Percentiles rank a stretch among this genome's conserved stretches.
phyloP scores from a whole-genome alignment of 768 basidiomycete genomes.

The Phlebiopsis flavidoalba region DNA sequence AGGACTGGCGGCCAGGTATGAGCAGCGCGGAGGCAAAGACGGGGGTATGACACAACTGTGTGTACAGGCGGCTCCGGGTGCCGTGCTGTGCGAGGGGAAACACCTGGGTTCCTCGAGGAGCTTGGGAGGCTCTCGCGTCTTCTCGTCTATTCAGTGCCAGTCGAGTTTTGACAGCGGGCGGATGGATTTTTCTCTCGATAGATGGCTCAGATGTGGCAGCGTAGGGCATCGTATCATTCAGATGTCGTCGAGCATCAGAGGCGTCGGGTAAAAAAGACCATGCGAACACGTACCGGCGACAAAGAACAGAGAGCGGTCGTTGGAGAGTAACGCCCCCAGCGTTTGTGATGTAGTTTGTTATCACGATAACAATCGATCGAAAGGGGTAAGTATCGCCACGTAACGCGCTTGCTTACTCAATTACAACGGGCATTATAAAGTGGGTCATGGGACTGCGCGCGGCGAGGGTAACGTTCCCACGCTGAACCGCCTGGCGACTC shows the following conservation, averaged over 20 bases:
- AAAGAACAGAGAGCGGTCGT: not conserved
- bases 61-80: not conserved
- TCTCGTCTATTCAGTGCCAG: not conserved
- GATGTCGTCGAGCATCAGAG: not conserved
- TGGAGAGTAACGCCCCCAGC: not conserved
- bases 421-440: conserved; percentile 1
- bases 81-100: not conserved
- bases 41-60: not conserved
- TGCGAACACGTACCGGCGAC: not conserved
- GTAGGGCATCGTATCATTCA: not conserved
- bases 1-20: not conserved
- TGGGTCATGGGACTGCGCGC: conserved; percentile 11
- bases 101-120: not conserved
- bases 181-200: not conserved
- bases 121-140: not conserved
- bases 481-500: conserved; percentile 21
- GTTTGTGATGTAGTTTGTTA: not conserved
- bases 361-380: not conserved
- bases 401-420: not conserved
- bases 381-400: not conserved
- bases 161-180: not conserved
- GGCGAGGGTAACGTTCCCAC: conserved; percentile 19
- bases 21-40: not conserved
- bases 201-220: not conserved
- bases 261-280: not conserved